These are phyloP conservation scores for Arthrinium puccinioides DNA, from an alignment of 2,329 filamentous ascomycete species.

Conservation along the genomic window DNA sequence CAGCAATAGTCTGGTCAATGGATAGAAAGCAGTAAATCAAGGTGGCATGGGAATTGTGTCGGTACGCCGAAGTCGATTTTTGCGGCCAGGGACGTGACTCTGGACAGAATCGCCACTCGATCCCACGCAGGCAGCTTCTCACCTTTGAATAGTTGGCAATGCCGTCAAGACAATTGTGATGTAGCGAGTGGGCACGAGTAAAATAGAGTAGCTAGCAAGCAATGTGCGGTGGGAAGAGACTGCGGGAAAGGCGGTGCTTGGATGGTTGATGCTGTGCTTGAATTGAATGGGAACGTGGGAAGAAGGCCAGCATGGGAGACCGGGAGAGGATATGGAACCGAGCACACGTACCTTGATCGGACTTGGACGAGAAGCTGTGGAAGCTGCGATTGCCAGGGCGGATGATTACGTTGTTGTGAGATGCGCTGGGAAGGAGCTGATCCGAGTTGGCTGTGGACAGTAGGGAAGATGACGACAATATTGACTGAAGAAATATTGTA, in stretches of 20 bases:
- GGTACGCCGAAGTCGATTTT: neutral
- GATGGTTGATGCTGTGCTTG: conserved; percentile 34
- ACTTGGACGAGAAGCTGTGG: too few species aligned
- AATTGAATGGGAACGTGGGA: neutral
- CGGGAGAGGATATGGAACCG: too few species aligned
- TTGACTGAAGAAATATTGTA: too few species aligned
- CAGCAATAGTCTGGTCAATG: too few species aligned
- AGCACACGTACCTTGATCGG: too few species aligned
- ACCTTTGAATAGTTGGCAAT: conserved; percentile 12
- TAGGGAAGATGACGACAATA: too few species aligned
- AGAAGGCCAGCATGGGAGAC: too few species aligned
- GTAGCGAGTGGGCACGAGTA: conserved; percentile 49
- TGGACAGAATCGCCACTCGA: neutral
- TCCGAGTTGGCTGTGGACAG: too few species aligned
- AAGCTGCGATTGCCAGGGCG: too few species aligned
- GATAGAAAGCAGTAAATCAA: neutral
- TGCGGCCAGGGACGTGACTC: neutral
- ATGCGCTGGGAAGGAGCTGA: too few species aligned
- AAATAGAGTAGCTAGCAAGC: conserved; percentile 54
- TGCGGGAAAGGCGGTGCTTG: conserved; percentile 28
- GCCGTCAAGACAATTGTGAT: conserved; percentile 42
- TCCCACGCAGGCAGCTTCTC: neutral
- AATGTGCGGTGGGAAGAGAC: conserved; percentile 44
- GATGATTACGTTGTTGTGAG: too few species aligned
- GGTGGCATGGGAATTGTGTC: neutral